A percentile compares a stretch with the other conserved stretches of the same genome.
phyloP scores from a whole-genome alignment of 805 yeast genomes.

The Candida ficus region DNA sequence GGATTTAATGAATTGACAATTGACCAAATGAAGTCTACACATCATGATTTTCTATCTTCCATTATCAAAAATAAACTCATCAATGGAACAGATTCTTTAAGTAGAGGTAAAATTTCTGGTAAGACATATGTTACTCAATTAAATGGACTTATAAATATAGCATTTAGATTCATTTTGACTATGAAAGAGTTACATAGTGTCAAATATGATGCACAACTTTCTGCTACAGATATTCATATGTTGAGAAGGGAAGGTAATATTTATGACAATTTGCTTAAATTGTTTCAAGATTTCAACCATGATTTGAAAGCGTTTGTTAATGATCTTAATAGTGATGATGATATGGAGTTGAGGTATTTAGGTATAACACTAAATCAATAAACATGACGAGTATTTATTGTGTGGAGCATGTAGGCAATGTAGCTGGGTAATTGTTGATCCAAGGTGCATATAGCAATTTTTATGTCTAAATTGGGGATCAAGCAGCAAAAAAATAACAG shows the following conservation, averaged over 20 bases:
- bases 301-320: conserved; percentile 37
- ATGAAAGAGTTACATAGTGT: conserved; percentile 34
- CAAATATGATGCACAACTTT: conserved; percentile 23
- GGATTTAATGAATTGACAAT: conserved; percentile 34
- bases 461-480: too few species aligned
- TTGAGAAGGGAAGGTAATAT: conserved; percentile 22
- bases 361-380: conserved; percentile 29
- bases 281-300: conserved; percentile 40
- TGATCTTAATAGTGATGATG: conserved; percentile 51
- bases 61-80: conserved; percentile 34
- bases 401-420: too few species aligned
- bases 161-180: conserved; percentile 35
- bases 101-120: conserved; percentile 34
- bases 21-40: conserved; percentile 41
- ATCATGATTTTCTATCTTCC: conserved; percentile 29
- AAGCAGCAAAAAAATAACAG: too few species aligned
- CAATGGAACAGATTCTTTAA: conserved; percentile 20
- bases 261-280: conserved; percentile 35
- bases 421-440: too few species aligned
- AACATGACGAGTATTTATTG: too few species aligned
- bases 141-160: conserved; percentile 30
- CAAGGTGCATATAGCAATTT: too few species aligned
- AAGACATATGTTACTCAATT: conserved; percentile 38
- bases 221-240: conserved; percentile 3
- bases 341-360: conserved; percentile 42